Evolutionary conservation across 2,329 filamentous ascomycete species (phyloP).

Genomic region (Trichoderma breve): DNA sequence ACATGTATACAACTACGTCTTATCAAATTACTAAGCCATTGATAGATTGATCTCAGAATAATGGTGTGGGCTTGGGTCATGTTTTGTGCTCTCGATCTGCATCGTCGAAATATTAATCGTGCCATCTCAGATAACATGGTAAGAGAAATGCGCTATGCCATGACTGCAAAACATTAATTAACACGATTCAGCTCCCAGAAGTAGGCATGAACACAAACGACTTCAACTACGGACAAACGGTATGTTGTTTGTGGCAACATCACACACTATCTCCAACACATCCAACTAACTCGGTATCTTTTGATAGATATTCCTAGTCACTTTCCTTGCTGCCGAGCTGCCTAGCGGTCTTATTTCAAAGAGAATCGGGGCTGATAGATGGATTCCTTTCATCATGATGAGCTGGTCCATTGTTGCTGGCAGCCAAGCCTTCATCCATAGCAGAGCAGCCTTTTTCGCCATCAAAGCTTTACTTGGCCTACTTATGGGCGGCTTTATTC

Average conservation of each 20-base stretch:
- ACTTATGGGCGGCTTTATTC: slow-evolving; percentile 60
- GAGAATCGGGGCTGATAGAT: slow-evolving; percentile 47
- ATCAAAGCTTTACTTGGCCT: slow-evolving; percentile 43
- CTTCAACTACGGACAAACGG: slow-evolving; percentile 48
- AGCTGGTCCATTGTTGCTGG: slow-evolving; percentile 36
- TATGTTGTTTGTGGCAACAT: neutral
- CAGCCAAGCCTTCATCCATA: slow-evolving; percentile 33
- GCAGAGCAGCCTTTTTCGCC: slow-evolving; percentile 32
- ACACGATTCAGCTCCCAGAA: slow-evolving; percentile 42
- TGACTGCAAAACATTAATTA: neutral
- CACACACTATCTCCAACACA: neutral
- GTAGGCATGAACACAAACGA: slow-evolving; percentile 37
- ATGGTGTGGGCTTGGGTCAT: slow-evolving; percentile 46
- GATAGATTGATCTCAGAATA: slow-evolving; percentile 36
- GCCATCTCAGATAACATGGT: slow-evolving; percentile 41
- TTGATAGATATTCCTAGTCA: slow-evolving; percentile 43
- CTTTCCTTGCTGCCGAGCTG: slow-evolving; percentile 52
- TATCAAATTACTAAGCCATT: neutral
- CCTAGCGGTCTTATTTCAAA: slow-evolving; percentile 54
- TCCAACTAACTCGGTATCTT: slow-evolving; percentile 22
- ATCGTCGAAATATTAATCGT: slow-evolving; percentile 37
- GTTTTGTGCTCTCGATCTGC: slow-evolving; percentile 51
- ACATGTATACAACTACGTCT: neutral
- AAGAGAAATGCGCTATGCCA: neutral
- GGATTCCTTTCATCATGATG: slow-evolving; percentile 48